Evolutionary conservation across 768 basidiomycete species (phyloP).

Genomic region (Leccinellum luteum): DNA sequence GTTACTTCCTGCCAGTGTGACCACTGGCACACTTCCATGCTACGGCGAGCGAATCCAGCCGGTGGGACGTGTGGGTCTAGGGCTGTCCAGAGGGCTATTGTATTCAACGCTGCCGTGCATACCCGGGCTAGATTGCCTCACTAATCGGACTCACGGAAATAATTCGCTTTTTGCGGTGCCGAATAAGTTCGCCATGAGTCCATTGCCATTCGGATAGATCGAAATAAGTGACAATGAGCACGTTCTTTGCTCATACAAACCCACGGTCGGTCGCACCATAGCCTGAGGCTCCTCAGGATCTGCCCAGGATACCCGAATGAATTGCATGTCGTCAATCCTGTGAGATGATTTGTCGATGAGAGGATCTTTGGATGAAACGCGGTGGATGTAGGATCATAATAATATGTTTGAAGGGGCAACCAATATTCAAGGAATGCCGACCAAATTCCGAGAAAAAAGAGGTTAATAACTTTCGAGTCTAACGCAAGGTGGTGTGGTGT

Average conservation of each 20-base stretch:
- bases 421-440: not conserved
- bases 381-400: not conserved
- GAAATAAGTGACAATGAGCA: no score
- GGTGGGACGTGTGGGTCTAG: no score
- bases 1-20: no score
- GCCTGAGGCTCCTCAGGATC: not conserved
- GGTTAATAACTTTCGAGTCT: no score
- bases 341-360: not conserved
- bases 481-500: not conserved
- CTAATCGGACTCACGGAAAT: not conserved
- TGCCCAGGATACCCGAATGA: not conserved
- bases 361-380: not conserved
- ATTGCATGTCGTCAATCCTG: not conserved
- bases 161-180: not conserved
- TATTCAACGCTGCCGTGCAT: not conserved
- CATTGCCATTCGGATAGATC: no score
- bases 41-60: no score
- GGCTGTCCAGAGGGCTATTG: no score
- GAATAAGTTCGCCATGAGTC: no score
- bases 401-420: not conserved
- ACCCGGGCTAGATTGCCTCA: not conserved
- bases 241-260: not conserved
- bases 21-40: no score
- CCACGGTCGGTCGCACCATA: not conserved
- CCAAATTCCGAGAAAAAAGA: not conserved